Evolutionary conservation across 106 monocot genomes (phyloP).

Genomic region (Acanthochlamys bracteata): DNA sequence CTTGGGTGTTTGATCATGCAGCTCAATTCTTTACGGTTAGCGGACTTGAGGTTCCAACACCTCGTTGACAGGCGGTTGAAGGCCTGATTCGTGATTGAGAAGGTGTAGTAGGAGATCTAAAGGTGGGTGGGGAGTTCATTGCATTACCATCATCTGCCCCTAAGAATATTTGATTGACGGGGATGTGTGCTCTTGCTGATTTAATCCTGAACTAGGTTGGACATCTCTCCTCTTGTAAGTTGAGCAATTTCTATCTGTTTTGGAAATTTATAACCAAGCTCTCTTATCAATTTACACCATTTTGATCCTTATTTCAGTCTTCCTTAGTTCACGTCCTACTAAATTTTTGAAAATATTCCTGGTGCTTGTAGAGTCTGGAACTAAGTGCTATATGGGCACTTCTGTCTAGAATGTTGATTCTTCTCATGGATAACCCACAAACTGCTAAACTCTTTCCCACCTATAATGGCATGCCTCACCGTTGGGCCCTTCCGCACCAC

Average conservation of each 20-base stretch:
- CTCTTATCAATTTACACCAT: no score
- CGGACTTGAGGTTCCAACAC: constrained; percentile 63
- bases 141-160: constrained; percentile 34
- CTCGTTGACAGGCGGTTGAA: constrained; percentile 68
- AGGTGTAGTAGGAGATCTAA: constrained; percentile 62
- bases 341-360: constrained; percentile 6
- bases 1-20: constrained; percentile 84
- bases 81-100: constrained; percentile 79
- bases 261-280: no score
- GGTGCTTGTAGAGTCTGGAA: constrained; percentile 65
- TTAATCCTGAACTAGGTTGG: constrained; percentile 53
- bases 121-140: constrained; percentile 48
- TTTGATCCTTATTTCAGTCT: no score
- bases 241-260: not conserved
- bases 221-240: not conserved
- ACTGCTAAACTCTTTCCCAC: constrained; percentile 56
- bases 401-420: constrained; percentile 70
- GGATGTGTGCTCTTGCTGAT: constrained; percentile 82
- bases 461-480: constrained; percentile 37
- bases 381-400: constrained; percentile 94
- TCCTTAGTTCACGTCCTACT: no score
- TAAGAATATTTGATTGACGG: constrained; percentile 63
- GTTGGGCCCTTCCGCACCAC: constrained; percentile 90
- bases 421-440: constrained; percentile 97
- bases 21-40: constrained; percentile 87